Evolutionary conservation across 1,284 basidiomycete species (phyloP).

Genomic region (Albatrellus sp.): DNA sequence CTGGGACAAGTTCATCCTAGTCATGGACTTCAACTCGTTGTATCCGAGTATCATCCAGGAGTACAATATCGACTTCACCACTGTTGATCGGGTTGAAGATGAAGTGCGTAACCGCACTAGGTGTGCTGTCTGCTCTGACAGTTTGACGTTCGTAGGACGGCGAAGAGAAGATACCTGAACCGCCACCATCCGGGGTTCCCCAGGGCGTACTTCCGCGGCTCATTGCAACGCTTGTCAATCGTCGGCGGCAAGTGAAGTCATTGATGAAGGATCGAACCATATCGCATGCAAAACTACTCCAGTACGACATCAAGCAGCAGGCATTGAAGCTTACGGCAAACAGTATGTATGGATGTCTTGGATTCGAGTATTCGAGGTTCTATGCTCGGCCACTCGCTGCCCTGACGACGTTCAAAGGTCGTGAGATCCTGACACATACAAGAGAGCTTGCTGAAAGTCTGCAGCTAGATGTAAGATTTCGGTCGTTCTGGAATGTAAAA

Average conservation of each 20-base stretch:
- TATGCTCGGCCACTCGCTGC: slow-evolving; percentile 95
- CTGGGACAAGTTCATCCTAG: slow-evolving; percentile 95
- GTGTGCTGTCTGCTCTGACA: background rate
- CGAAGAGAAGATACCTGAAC: slow-evolving; percentile 82
- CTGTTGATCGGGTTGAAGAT: slow-evolving; percentile 62
- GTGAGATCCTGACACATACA: slow-evolving; percentile 93
- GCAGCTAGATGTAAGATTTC: slow-evolving; percentile 64
- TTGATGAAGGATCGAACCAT: slow-evolving; percentile 89
- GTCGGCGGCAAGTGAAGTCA: slow-evolving; percentile 84
- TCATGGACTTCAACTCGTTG: slow-evolving; percentile 99
- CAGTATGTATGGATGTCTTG: slow-evolving; percentile 99
- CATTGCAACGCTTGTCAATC: slow-evolving; percentile 88
- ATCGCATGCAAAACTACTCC: slow-evolving; percentile 68
- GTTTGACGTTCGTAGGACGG: slow-evolving; percentile 36
- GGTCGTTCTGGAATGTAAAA: slow-evolving; percentile 2
- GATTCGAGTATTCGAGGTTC: slow-evolving; percentile 95
- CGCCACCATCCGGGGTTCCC: slow-evolving; percentile 59
- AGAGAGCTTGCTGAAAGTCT: slow-evolving; percentile 87
- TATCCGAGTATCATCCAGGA: slow-evolving; percentile 99
- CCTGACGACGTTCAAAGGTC: slow-evolving; percentile 94
- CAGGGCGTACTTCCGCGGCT: slow-evolving; percentile 92
- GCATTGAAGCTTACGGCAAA: slow-evolving; percentile 98
- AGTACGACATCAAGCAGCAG: slow-evolving; percentile 97
- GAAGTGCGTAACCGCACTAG: slow-evolving; percentile 31
- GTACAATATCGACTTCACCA: slow-evolving; percentile 99